A percentile compares a stretch with the other conserved stretches of the same genome.
Conservation (phyloP, 805 yeast species). For the Candida suzukii region DNA sequence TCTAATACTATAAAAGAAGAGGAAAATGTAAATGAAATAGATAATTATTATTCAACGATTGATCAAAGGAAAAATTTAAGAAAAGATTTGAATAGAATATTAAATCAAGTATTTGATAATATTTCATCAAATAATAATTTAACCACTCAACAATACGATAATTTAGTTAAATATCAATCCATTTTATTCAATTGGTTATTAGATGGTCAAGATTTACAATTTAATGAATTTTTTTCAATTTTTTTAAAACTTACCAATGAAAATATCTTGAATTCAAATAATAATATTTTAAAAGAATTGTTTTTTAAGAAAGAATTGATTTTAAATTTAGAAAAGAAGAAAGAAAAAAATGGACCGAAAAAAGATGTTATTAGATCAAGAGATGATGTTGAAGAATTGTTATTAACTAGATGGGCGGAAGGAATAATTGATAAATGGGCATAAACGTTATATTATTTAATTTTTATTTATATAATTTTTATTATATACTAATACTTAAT, state of each 20-base stretch:
- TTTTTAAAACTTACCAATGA: constrained; percentile 24
- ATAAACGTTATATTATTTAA: neutral
- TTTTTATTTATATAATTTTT: too few species aligned
- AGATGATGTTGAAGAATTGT: constrained; percentile 34
- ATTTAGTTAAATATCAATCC: constrained; percentile 31
- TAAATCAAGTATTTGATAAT: constrained; percentile 36
- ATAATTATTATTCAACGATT: neutral
- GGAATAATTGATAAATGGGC: constrained; percentile 18
- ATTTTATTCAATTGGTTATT: constrained; percentile 22
- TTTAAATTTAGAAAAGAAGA: too few species aligned
- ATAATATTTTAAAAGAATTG: constrained; percentile 16
- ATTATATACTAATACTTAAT: neutral
- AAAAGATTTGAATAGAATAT: constrained; percentile 27
- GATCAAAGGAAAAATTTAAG: constrained; percentile 4
- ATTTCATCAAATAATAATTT: constrained; percentile 42
- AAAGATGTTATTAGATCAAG: constrained; percentile 6
- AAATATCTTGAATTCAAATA: constrained; percentile 24
- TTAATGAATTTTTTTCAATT: constrained; percentile 21
- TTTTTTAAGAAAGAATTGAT: constrained; percentile 22
- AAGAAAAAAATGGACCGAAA: neutral
- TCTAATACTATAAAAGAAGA: neutral
- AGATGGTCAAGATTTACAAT: constrained; percentile 18
- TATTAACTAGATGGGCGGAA: constrained; percentile 45
- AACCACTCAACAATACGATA: constrained; percentile 47
- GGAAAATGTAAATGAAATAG: neutral